A percentile compares a stretch with the other conserved stretches of the same genome.
These are phyloP conservation scores for Apiospora sp. DNA, from an alignment of 2,329 filamentous ascomycete genomes.

Conservation along the genomic window DNA sequence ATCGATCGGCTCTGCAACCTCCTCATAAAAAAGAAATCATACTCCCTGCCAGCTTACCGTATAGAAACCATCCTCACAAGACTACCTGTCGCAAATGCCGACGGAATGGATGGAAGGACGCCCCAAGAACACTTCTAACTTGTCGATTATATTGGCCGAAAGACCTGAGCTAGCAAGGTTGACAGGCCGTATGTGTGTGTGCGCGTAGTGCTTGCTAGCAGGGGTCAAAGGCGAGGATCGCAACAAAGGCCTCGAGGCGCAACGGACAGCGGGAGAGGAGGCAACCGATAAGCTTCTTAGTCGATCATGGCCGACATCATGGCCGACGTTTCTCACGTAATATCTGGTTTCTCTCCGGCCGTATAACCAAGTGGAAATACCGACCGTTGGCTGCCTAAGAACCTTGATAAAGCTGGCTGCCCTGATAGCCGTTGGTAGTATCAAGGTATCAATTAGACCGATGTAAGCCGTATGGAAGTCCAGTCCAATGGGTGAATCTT, in stretches of 20 bases:
- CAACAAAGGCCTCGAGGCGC: background rate
- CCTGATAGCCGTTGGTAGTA: background rate
- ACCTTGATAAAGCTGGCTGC: background rate
- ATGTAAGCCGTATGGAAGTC: background rate
- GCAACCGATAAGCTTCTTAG: constrained; percentile 3
- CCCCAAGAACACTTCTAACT: background rate
- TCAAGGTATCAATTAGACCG: background rate
- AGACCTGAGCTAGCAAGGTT: background rate
- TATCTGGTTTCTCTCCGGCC: background rate
- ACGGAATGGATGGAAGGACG: background rate
- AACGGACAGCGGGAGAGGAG: background rate
- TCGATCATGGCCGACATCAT: background rate
- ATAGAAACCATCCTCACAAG: constrained; percentile 4
- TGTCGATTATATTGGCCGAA: background rate
- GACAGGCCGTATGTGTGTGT: background rate
- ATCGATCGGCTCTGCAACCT: background rate
- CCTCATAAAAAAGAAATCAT: background rate
- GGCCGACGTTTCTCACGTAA: constrained; percentile 9
- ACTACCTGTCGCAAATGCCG: background rate
- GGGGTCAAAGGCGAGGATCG: background rate
- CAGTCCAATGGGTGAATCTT: background rate
- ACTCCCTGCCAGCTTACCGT: background rate
- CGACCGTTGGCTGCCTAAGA: background rate
- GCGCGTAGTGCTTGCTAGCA: background rate
- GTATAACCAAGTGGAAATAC: background rate